Evolutionary conservation across 805 yeast species (phyloP), one percentile per base, ranked within the genome.

Genomic region (Metschnikowia gruessii): DNA sequence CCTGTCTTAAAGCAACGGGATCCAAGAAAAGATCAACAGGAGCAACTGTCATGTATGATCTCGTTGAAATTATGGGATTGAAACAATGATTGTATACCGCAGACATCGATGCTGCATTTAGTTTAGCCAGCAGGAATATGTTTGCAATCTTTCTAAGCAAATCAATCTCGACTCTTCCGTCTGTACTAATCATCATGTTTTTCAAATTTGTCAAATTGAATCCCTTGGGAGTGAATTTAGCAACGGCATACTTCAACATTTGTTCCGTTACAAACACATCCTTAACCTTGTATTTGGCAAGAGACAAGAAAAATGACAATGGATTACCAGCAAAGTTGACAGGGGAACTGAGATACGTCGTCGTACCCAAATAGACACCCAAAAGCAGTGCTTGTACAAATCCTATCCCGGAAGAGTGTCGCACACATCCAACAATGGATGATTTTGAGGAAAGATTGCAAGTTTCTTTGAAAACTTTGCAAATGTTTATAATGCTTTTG

Each of bases 381-480:
- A 94, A 63, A 31, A 91, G 65, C 45, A 82, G 82, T n/a, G 95
- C 77, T 62, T 89, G 92, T 22, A 94, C 68, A 61, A 94, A 91
- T 0, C 99, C 99, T 22, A 92, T 64, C 0, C 97, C 97, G 2
- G 77, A 67, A 1, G 88, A 80, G 55, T 91, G 92, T 37, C 95
- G 80, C 8, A 88, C 95, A 63, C 96, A 83, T 0, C 96, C 96
- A 35, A 92, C 74, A 6, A 94, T 72, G 0, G 97, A 84, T 34
- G 81, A 79, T 29, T 78, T 75, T 33, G 86, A 77, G 12, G 83
- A 76, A 66, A 94, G 73, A 50, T 88, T 92, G 59, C 96, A 87
- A 0, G 98, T 92, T 61, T 92, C 97, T 56, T 94, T 92, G 59
- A 89, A 77, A 17, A 87, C 86, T 58, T 91, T 89, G 65, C 97